A percentile compares a stretch with the other conserved stretches of the same genome.
Evolutionary conservation across 176 grass and related monocot genomes (phyloP).

Genomic region (Neostapfia colusana): DNA sequence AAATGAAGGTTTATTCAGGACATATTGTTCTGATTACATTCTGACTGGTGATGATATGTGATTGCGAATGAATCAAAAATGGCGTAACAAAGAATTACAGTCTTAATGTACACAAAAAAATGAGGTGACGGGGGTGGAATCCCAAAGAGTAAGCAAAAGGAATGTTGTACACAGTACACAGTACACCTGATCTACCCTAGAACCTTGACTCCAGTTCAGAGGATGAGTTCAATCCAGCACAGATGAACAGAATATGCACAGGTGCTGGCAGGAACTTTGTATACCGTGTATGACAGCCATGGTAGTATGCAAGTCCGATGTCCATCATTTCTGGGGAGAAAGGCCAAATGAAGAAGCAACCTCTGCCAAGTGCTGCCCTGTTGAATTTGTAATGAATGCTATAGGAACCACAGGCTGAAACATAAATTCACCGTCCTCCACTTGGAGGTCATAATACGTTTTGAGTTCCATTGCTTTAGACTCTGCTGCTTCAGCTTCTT

Average conservation of each 20-base stretch:
- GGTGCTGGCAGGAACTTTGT: slow-evolving; percentile 18
- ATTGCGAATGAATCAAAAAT: slow-evolving; percentile 37
- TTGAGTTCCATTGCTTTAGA: slow-evolving; percentile 75
- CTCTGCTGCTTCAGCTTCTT: slow-evolving; percentile 76
- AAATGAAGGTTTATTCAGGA: slow-evolving; percentile 19
- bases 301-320: slow-evolving; percentile 21
- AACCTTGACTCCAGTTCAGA: background rate
- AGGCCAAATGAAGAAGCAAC: slow-evolving; percentile 58
- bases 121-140: slow-evolving; percentile 23
- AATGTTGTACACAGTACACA: slow-evolving; percentile 16
- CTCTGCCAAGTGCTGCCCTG: slow-evolving; percentile 60
- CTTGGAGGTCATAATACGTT: slow-evolving; percentile 64
- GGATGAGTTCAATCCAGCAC: background rate
- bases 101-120: slow-evolving; percentile 58
- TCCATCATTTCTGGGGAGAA: slow-evolving; percentile 40
- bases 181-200: slow-evolving; percentile 24
- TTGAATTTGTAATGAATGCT: slow-evolving; percentile 65
- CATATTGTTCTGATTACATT: slow-evolving; percentile 41
- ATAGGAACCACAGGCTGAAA: slow-evolving; percentile 55
- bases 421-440: slow-evolving; percentile 42
- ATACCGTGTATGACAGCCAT: slow-evolving; percentile 8
- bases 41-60: slow-evolving; percentile 2
- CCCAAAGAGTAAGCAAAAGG: slow-evolving; percentile 35
- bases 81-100: slow-evolving; percentile 40
- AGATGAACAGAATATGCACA: slow-evolving; percentile 20